These are phyloP conservation scores for Eimeria zaria DNA, from an alignment of 169 alveolate genomes.

Conservation along the genomic window DNA sequence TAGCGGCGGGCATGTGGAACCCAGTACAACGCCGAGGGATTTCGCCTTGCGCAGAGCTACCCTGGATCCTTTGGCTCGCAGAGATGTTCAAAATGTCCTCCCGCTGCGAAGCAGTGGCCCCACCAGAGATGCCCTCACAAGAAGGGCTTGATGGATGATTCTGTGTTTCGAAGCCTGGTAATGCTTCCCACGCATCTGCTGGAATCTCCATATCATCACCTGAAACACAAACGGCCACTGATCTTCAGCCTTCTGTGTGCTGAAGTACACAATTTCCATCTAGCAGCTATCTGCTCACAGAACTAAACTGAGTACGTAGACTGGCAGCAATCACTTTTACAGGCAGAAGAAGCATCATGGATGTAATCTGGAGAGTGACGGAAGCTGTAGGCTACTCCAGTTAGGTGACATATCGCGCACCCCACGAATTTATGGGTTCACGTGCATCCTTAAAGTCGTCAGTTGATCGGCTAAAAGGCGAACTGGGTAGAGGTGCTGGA, in stretches of 20 bases:
- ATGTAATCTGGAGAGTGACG: background rate
- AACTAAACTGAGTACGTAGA: background rate
- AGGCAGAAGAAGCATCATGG: background rate
- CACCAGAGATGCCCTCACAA: background rate
- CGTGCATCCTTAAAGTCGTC: conserved; percentile 66
- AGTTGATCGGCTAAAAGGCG: conserved; percentile 59
- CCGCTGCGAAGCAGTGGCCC: background rate
- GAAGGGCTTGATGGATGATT: background rate
- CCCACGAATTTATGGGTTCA: conserved; percentile 64
- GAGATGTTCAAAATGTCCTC: background rate
- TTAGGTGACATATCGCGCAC: conserved; percentile 11
- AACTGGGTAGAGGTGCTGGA: background rate
- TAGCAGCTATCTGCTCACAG: background rate
- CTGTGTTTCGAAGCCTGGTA: conserved; percentile 30
- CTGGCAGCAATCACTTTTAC: background rate
- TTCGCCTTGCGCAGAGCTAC: background rate
- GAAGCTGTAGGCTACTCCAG: background rate
- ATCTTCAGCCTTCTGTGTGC: background rate
- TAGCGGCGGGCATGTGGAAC: background rate
- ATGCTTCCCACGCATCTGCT: conserved; percentile 34
- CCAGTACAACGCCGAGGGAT: background rate
- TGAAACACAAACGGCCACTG: background rate
- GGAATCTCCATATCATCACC: conserved; percentile 59
- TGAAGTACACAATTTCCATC: background rate
- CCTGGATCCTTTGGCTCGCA: background rate